Evolutionary conservation across 2,329 filamentous ascomycete species (phyloP).

Genomic region (Seiridium cupressi): DNA sequence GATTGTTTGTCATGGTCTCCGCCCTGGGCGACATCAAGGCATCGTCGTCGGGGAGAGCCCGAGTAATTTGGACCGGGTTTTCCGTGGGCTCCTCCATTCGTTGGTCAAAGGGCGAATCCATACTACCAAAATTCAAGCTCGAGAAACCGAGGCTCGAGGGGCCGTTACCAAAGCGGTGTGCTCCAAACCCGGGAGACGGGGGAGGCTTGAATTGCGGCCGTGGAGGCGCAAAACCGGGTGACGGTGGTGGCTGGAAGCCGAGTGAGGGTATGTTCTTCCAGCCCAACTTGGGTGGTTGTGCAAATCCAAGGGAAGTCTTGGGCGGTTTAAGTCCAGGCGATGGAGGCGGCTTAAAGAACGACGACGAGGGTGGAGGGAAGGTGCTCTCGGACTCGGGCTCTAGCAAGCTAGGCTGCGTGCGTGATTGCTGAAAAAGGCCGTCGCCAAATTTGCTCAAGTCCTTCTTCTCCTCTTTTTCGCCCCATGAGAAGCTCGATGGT

Average conservation of each 20-base stretch:
- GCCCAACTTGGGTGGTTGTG: neutral
- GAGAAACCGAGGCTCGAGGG: slow-evolving; percentile 41
- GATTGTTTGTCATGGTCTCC: slow-evolving; percentile 70
- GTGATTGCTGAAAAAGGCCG: slow-evolving; percentile 35
- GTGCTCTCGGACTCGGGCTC: slow-evolving; percentile 22
- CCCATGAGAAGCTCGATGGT: slow-evolving; percentile 62
- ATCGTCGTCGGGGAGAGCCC: slow-evolving; percentile 43
- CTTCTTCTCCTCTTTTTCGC: slow-evolving; percentile 44
- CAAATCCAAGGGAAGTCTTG: slow-evolving; percentile 5
- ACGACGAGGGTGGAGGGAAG: slow-evolving; percentile 23
- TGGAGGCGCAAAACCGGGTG: slow-evolving; percentile 4
- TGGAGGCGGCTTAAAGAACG: slow-evolving; percentile 28
- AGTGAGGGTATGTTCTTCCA: neutral
- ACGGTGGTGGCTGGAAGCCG: slow-evolving; percentile 3
- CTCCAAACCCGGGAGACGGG: slow-evolving; percentile 43
- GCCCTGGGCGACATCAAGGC: slow-evolving; percentile 69
- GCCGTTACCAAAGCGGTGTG: slow-evolving; percentile 34
- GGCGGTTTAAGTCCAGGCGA: slow-evolving; percentile 14
- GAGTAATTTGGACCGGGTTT: slow-evolving; percentile 33
- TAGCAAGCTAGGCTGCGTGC: slow-evolving; percentile 34
- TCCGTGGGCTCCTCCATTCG: slow-evolving; percentile 17
- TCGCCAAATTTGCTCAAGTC: slow-evolving; percentile 36
- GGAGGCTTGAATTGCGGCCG: slow-evolving; percentile 30
- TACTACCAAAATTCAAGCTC: slow-evolving; percentile 28
- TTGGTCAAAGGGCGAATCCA: slow-evolving; percentile 15